Evolutionary conservation across 495 filamentous ascomycete genomes (phyloP).

Genomic region (Talaromyces proteolyticus): DNA sequence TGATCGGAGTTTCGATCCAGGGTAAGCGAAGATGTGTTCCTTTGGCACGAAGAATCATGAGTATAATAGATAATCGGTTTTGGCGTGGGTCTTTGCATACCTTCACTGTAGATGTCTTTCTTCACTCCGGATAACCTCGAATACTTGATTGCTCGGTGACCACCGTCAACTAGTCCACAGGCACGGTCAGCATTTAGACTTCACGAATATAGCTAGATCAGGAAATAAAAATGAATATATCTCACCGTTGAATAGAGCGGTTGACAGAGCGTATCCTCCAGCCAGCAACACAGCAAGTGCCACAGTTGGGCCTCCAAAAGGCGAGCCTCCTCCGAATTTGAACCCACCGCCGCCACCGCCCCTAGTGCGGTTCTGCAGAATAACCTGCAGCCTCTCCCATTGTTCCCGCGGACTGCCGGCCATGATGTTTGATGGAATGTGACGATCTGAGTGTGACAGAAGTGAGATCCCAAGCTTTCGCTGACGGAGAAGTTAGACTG

Average conservation of each 20-base stretch:
- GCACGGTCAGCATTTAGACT: too few species aligned
- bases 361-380: slow-evolving; percentile 48
- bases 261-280: slow-evolving; percentile 61
- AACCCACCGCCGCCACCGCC: slow-evolving; percentile 32
- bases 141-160: slow-evolving; percentile 98
- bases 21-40: slow-evolving; percentile 91
- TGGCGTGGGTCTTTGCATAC: slow-evolving; percentile 35
- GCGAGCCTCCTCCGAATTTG: slow-evolving; percentile 45
- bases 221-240: neutral
- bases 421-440: slow-evolving; percentile 32
- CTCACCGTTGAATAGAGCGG: slow-evolving; percentile 88
- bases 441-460: slow-evolving; percentile 16
- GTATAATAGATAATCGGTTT: neutral
- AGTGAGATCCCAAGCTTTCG: slow-evolving; percentile 23
- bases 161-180: slow-evolving; percentile 84
- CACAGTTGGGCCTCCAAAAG: slow-evolving; percentile 33
- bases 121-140: slow-evolving; percentile 87
- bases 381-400: slow-evolving; percentile 58
- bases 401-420: slow-evolving; percentile 57
- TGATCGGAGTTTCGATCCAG: slow-evolving; percentile 95
- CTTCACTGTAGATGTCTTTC: slow-evolving; percentile 96
- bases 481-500: slow-evolving; percentile 8
- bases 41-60: slow-evolving; percentile 23
- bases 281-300: slow-evolving; percentile 58
- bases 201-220: too few species aligned